phyloP scores from a whole-genome alignment of 441 rosid species.

The Mallotus japonicus region DNA sequence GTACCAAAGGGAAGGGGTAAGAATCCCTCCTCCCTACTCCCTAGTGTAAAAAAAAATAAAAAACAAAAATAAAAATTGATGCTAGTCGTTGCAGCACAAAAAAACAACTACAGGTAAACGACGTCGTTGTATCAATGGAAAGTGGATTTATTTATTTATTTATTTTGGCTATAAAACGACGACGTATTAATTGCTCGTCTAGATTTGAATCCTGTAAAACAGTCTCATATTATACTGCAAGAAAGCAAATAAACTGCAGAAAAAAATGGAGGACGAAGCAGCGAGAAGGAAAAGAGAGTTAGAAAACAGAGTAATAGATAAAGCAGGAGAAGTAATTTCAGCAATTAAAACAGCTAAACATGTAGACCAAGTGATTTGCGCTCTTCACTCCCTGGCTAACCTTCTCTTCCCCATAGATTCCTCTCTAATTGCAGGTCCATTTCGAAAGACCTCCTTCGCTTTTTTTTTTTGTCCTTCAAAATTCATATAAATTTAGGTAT shows the following conservation, averaged over 20 bases:
- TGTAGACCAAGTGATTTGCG: constrained; percentile 65
- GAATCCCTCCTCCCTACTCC: too few species aligned
- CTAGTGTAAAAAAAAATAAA: too few species aligned
- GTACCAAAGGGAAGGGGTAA: too few species aligned
- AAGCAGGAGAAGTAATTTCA: constrained; percentile 58
- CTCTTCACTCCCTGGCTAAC: constrained; percentile 77
- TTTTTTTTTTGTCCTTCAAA: not conserved
- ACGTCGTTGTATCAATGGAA: not conserved
- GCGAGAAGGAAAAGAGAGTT: constrained; percentile 33
- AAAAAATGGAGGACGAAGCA: constrained; percentile 40
- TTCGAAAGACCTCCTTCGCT: not conserved
- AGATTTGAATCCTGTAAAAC: not conserved
- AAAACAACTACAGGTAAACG: not conserved
- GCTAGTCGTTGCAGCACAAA: too few species aligned
- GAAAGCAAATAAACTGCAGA: constrained; percentile 1
- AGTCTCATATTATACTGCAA: not conserved
- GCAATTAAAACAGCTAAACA: constrained; percentile 52
- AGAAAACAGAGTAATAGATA: constrained; percentile 42
- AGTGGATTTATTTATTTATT: too few species aligned
- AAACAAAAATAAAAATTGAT: too few species aligned
- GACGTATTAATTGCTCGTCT: too few species aligned
- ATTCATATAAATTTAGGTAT: not conserved
- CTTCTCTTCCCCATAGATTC: constrained; percentile 77
- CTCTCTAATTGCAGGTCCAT: constrained; percentile 52
- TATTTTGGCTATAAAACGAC: too few species aligned